Evolutionary conservation across 805 yeast species (phyloP), one percentile per base, ranked within the genome.

Genomic region (Teunomyces kruisii): DNA sequence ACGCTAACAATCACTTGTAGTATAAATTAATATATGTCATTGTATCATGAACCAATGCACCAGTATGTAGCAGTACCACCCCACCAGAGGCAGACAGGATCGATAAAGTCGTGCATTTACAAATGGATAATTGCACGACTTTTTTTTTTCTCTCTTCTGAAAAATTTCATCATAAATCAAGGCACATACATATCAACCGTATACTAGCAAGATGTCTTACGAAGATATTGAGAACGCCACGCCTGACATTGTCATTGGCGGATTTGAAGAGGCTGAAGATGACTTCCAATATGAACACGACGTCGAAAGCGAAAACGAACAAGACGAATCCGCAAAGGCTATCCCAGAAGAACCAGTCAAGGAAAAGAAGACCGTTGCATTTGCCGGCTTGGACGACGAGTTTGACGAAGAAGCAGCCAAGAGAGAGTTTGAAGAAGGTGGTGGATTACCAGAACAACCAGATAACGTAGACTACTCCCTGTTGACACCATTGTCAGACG

Each of bases 361-460:
- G 44, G 67, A 60, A 36, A 79, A 85, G 71, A 91, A 91, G 69
- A 74, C 84, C 26, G 98, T 92, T 40, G 80, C 94, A 4, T 91
- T 91, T 65, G 90, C 90, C 31, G 84, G 79, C 27, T 65, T 83
- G 27, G 82, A 74, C 46, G 78, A 78, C 37, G 88, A 81, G 52
- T 80, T 77, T 49, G 86, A 77, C 40, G 96, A 85, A 61, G 96
- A 86, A 66, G 80, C 78, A 49, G 84, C 89, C 59, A 76, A 78
- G 59, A 78, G 82, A 62, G 97, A 92, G 66, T 91, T 94, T 58
- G 95, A 88, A 76, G 98, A 89, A 69, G 97, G 98, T 67, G 98
- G 98, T 48, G 99, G 99, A 43, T 79, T 94, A 48, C 99, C 99
- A 44, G 96, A 87, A 66, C 99, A 94, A 72, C 96, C 97, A 46